Conservation (phyloP, 73 alveolate species). For the Tetrahymena thermophila region DNA sequence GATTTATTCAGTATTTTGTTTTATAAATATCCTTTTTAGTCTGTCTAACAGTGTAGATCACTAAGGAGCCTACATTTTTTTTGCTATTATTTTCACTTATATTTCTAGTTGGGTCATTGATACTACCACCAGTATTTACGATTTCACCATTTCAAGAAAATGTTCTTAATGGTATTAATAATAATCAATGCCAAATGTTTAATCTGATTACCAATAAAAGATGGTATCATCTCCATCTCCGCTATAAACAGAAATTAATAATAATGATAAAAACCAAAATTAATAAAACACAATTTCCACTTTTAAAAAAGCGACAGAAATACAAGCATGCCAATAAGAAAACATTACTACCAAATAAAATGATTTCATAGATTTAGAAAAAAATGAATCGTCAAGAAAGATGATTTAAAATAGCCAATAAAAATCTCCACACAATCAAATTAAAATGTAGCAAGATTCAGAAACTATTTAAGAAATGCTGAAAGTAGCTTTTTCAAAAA, state of each 20-base stretch:
- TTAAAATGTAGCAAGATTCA: not conserved
- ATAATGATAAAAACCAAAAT: no score
- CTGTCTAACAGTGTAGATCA: not conserved
- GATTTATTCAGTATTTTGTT: not conserved
- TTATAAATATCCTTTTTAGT: not conserved
- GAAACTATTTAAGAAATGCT: not conserved
- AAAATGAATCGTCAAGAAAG: not conserved
- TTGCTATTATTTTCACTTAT: not conserved
- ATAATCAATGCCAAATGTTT: no score
- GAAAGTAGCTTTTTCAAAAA: not conserved
- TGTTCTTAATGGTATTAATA: not conserved
- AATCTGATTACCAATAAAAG: no score
- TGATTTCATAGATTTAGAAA: no score
- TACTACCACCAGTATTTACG: not conserved
- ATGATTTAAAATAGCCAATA: not conserved
- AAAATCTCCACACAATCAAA: not conserved
- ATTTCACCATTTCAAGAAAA: not conserved
- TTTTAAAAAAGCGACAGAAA: no score
- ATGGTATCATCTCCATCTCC: no score
- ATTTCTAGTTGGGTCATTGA: not conserved
- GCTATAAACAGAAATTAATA: no score
- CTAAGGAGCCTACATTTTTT: not conserved
- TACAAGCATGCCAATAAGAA: no score
- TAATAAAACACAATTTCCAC: no score
- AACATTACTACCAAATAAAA: no score